Evolutionary conservation across 116 monocot genomes (phyloP), one percentile per base, ranked within the genome.

Genomic region (Dioscorea cayenensis): DNA sequence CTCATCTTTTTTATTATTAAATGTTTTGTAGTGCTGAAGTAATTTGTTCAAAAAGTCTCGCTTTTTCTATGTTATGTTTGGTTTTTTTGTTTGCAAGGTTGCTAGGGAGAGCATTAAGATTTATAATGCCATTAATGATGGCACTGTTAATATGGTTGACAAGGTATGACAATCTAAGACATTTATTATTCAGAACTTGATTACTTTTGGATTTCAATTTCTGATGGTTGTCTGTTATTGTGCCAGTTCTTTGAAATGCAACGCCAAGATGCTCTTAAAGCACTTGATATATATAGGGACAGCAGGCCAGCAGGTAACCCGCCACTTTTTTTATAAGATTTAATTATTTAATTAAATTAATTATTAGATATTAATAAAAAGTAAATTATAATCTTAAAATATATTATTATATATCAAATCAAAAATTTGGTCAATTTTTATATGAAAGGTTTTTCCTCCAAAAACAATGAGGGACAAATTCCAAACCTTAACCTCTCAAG

Each of bases 211-310:
- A 32, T 32, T 32, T 68, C 36, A 36, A 17, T 29, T 3, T 23
- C 23, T 71, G 70, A 19, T 51, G 17, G 28, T 8, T 71, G 43
- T 29, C 10, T 75, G 43, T 58, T 49, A 75, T 2, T 71, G 32
- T 70, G 29, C 65, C 88, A 97, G 97, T 97, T 97, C 71, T 97
- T 97, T 84, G 97, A 97, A 84, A 97, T 97, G 97, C 84, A 90
- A 82, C 87, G 86, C 17, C 81, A 79, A 80, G 77, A 97, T 82
- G 90, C 97, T 71, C 9, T 97, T 72, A 90, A 77, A 76, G 86
- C 97, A 63, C 88, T 97, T 76, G 94, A 90, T 22, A 85, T 97
- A 83, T 97, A 97, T 70, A 86, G 83, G 83, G 77, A 86, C 73
- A 71, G 84, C 97, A 52, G 89, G 86, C 38, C 79, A 93, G 66